Conservation (phyloP, 257 asterid genomes). For the Euphrasia confusa region DNA sequence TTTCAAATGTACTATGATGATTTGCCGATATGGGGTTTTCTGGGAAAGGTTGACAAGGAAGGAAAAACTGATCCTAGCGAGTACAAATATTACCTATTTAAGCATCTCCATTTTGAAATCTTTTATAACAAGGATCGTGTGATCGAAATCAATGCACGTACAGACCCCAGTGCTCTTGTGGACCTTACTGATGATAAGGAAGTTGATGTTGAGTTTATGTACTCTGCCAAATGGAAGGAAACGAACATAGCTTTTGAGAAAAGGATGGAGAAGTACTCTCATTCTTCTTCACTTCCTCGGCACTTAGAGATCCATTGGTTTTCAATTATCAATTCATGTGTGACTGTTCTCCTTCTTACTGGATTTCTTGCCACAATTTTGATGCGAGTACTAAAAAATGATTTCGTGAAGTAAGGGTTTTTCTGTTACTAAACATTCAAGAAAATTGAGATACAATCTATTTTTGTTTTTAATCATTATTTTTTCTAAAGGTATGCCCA, state of each 20-base stretch:
- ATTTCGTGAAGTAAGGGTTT: conserved; percentile 46
- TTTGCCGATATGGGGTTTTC: conserved; percentile 75
- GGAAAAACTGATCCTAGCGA: conserved; percentile 59
- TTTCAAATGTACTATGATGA: conserved; percentile 81
- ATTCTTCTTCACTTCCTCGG: conserved; percentile 50
- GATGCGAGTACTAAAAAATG: conserved; percentile 51
- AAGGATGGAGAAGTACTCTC: conserved; percentile 67
- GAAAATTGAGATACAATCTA: conserved; percentile 1
- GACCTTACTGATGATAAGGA: conserved; percentile 64
- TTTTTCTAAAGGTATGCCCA: conserved; percentile 49
- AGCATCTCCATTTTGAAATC: conserved; percentile 63
- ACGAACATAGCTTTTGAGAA: conserved; percentile 51
- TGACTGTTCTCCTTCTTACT: conserved; percentile 58
- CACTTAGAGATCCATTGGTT: conserved; percentile 38
- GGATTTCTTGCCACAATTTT: conserved; percentile 65
- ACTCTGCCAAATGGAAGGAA: conserved; percentile 60
- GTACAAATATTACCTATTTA: conserved; percentile 55
- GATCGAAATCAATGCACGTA: conserved; percentile 64
- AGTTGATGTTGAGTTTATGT: conserved; percentile 52
- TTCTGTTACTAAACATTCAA: conserved; percentile 3
- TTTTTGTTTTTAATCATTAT: conserved; percentile 17
- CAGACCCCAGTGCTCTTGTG: conserved; percentile 59
- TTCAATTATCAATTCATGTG: conserved; percentile 73
- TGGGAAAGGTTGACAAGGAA: conserved; percentile 70
- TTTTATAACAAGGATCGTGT: conserved; percentile 57